Base-by-base conservation (phyloP, 192 early-diverging fungal genomes). In the Podila epigama region DNA sequence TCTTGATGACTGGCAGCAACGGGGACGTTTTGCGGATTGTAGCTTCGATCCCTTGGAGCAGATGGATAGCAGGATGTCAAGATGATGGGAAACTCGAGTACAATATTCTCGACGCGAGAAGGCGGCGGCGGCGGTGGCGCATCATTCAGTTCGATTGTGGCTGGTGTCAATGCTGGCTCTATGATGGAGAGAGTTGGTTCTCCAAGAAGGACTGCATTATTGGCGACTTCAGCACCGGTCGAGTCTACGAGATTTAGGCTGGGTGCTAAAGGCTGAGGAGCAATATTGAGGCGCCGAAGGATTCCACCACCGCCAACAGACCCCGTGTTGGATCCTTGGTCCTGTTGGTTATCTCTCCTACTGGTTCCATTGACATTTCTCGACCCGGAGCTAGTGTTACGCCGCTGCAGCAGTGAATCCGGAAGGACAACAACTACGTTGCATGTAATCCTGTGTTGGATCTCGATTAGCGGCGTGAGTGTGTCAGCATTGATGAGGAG, bases 81-180 rank as follows among this genome's bases (percentile, higher is more conserved):
- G 32, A 77, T 68, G 60, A 77, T 77, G 11, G 73, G 73, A 35
- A 77, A 77, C 42, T 77, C 73, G 5, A 77, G 61, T 1, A 77
- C 25, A 0, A 61, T 77, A 36, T 60, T 77, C 35, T 77, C 66
- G 28, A 77, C 58, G 2, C 60, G 65, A 1, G 73, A 51, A 28
- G 44, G 11, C 8, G 73, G 51, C 29, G 73, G 73, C 25, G 66
- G 66, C 7, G 73, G 73, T 13, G 73, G 73, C 18, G 56, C 37
- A 51, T 77, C 73, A n/a, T 77, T 77, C 34, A 77, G 53, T 36
- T 77, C 73, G 1, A 77, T 33, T 15, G 60, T 64, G 11, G 66
- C 66, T 5, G 73, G 61, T 42, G 35, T 57, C 16, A 52, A 33
- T 20, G 60, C 73, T 27, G 73, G 73, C 34, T 77, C 73, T 16